These are phyloP conservation scores for Scleromitrula shiraiana DNA, from an alignment of 2,329 filamentous ascomycete species.

Conservation along the genomic window DNA sequence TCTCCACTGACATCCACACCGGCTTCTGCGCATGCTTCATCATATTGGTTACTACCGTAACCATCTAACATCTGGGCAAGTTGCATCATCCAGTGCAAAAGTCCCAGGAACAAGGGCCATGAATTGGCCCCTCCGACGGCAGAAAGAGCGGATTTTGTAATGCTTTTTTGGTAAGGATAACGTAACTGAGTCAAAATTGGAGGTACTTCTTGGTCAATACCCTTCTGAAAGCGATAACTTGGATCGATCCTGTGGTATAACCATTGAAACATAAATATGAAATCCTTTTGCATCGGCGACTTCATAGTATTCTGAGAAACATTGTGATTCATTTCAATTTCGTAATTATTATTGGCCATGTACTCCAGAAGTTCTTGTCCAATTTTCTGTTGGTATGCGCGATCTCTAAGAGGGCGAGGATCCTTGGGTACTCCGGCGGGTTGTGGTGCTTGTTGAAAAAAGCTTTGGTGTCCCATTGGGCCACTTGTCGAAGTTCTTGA, in stretches of 20 bases:
- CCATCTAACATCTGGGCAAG: slow-evolving; percentile 87
- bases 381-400: slow-evolving; percentile 71
- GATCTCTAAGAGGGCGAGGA: slow-evolving; percentile 76
- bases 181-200: slow-evolving; percentile 86
- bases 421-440: slow-evolving; percentile 78
- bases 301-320: slow-evolving; percentile 87
- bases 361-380: slow-evolving; percentile 88
- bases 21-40: slow-evolving; percentile 80
- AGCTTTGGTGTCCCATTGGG: slow-evolving; percentile 74
- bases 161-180: slow-evolving; percentile 91
- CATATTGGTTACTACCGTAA: slow-evolving; percentile 70
- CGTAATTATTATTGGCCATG: slow-evolving; percentile 87
- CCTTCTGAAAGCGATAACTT: slow-evolving; percentile 85
- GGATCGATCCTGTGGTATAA: slow-evolving; percentile 94
- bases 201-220: slow-evolving; percentile 90
- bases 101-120: slow-evolving; percentile 87
- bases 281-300: slow-evolving; percentile 95
- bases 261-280: slow-evolving; percentile 97
- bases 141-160: slow-evolving; percentile 91
- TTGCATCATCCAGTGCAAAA: slow-evolving; percentile 99
- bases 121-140: slow-evolving; percentile 88
- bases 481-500: slow-evolving; percentile 60
- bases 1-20: slow-evolving; percentile 84
- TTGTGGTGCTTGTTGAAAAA: slow-evolving; percentile 82
- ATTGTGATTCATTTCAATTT: slow-evolving; percentile 93